Evolutionary conservation across 805 yeast species (phyloP).

Genomic region (Candida sakaeoensis): DNA sequence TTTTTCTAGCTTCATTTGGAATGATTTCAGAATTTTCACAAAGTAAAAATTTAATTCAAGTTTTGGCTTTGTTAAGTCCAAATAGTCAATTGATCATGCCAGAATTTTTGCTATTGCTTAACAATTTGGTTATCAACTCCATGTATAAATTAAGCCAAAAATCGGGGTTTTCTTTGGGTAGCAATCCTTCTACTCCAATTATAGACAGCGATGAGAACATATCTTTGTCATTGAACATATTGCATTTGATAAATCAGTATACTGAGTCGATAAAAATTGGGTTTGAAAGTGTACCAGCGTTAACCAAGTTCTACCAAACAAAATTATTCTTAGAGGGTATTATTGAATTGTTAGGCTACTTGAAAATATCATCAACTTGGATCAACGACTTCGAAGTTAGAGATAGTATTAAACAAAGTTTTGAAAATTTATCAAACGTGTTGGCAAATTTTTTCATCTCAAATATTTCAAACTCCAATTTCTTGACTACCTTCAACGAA

Average conservation of each 20-base stretch:
- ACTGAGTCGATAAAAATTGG: conserved; percentile 29
- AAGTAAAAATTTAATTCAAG: conserved; percentile 10
- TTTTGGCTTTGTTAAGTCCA: conserved; percentile 6
- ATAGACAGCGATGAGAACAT: conserved; percentile 14
- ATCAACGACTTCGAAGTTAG: conserved; percentile 14
- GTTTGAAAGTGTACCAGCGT: conserved; percentile 18
- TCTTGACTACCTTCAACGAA: conserved; percentile 21
- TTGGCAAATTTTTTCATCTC: conserved; percentile 36
- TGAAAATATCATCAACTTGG: conserved; percentile 26
- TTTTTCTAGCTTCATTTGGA: conserved; percentile 48
- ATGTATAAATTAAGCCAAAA: conserved; percentile 25
- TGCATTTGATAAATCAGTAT: conserved; percentile 35
- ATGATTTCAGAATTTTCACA: conserved; percentile 17
- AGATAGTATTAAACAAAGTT: conserved; percentile 15
- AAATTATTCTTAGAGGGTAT: conserved; percentile 37
- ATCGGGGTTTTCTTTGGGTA: conserved; percentile 29
- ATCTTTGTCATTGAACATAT: conserved; percentile 26
- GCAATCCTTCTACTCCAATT: conserved; percentile 33
- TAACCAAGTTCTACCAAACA: conserved; percentile 22
- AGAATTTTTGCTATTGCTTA: conserved; percentile 41
- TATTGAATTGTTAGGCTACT: conserved; percentile 34
- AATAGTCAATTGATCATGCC: conserved; percentile 34
- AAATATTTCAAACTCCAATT: conserved; percentile 17
- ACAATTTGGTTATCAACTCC: conserved; percentile 30
- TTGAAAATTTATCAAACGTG: conserved; percentile 26